Evolutionary conservation across 164 flowering plant genomes (phyloP).

Genomic region (Hamamelis virginiana): DNA sequence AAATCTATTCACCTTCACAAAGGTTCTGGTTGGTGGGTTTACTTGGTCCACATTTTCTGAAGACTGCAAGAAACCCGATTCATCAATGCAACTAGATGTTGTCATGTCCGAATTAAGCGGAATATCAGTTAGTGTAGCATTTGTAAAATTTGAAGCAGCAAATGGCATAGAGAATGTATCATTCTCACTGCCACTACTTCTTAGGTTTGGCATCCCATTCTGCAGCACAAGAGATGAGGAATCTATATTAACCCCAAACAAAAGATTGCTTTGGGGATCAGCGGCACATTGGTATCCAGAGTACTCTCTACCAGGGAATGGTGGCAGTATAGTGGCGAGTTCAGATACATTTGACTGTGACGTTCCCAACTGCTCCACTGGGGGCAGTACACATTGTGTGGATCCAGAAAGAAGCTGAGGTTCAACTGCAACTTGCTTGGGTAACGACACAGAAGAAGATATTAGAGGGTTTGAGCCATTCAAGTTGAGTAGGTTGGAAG

Average conservation of each 20-base stretch:
- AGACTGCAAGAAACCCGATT: conserved; percentile 77
- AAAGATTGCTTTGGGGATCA: conserved; percentile 68
- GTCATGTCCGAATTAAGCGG: conserved; percentile 58
- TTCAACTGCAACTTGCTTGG: conserved; percentile 66
- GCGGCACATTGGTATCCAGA: conserved; percentile 57
- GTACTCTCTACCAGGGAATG: conserved; percentile 86
- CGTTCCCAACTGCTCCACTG: conserved; percentile 53
- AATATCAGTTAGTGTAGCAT: conserved; percentile 49
- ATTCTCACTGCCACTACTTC: conserved; percentile 52
- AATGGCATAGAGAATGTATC: conserved; percentile 59
- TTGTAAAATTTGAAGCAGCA: conserved; percentile 54
- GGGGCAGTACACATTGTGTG: conserved; percentile 45
- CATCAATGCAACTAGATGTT: conserved; percentile 73
- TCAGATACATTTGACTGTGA: conserved; percentile 39
- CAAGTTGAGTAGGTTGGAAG: conserved; percentile 54
- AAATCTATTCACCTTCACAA: conserved; percentile 68
- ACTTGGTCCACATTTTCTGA: conserved; percentile 68
- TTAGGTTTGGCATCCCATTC: conserved; percentile 61
- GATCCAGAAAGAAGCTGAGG: conserved; percentile 46
- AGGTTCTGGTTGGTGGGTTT: conserved; percentile 66
- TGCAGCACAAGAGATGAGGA: conserved; percentile 72
- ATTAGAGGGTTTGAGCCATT: conserved; percentile 41
- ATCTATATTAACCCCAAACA: conserved; percentile 82
- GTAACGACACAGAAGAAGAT: conserved; percentile 52
- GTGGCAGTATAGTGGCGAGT: conserved; percentile 58